Evolutionary conservation across 208 protist genomes (phyloP), one percentile per base, ranked within the genome.

Genomic region (Naegleria gruberi): DNA sequence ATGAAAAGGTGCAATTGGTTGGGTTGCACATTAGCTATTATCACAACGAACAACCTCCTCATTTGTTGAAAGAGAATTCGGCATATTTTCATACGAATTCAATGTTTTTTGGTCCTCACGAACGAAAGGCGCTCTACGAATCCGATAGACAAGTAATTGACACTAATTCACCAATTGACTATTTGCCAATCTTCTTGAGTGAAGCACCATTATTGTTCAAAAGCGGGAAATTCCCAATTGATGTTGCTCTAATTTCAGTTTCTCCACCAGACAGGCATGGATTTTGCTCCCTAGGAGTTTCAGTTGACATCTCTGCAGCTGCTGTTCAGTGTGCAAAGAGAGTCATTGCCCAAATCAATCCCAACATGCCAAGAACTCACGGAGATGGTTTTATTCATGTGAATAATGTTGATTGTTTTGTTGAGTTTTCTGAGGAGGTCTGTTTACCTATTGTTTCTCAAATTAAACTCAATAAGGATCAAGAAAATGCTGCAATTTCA

Each of bases 291-390:
- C 82, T 94, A 55, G 93, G 93, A 37, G 42, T 85, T 23, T 93
- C 90, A 1, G 91, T 94, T 17, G 92, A 94, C 85, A 51, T 92
- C 73, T 47, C 19, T 30, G 6, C 91, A 30, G 74, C 41, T 3
- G 93, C 93, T 3, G 47, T 93, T 7, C 45, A 89, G 15, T 45
- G 74, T 51, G 93, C 93, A 40, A 91, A 94, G 10, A 12, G 43
- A 12, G 93, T 95, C 0, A 91, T 95, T 26, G 93, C 92, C 30
- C 81, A 92, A 57, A 92, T 95, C 47, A 95, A 95, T 87, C 40
- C 42, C 2, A 82, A 93, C 47, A 93, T 94, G 74, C 93, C 93
- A 30, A 40, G 85, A 47, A 92, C 93, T 8, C 91, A 94, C 51
- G 93, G 93, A 45, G 91, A 91, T 47, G 90, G 93, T 43, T 65